Evolutionary conservation across 306 rosid genomes (phyloP), one percentile per base, ranked within the genome.

Genomic region (Sicyos edulis): DNA sequence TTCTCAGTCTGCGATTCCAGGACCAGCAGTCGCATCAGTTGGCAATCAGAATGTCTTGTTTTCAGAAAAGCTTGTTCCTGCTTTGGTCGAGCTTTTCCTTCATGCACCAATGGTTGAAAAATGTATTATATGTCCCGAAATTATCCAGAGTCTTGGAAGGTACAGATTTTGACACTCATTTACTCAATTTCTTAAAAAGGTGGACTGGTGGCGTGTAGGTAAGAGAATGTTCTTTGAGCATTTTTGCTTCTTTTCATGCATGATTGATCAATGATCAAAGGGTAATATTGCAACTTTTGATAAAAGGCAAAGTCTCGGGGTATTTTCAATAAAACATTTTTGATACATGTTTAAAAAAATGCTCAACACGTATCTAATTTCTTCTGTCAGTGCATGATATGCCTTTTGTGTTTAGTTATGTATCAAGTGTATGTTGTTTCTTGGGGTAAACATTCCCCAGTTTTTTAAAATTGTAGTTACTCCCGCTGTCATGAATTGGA

Each of bases 121-220:
- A 79, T 81, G 81, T 74, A 86, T 85, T 70, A 75, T 90, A 76
- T 90, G 89, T 86, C 96, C 98, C 58, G 98, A 93, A 83, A 76
- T 93, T 66, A 86, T 93, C 81, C 98, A 87, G 86, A 78, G 95
- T 83, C 87, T 93, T 8, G 97, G 91, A 83, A 90, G 98, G 98
- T 93, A 90, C 83, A 75, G 64, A 53, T 58, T 72, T 62, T 76
- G 71, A 78, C 78, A 14, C 26, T 73, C 24, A 71, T 76, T 78
- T 29, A 63, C 70, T 64, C 21, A 26, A 12, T 52, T 55, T 76
- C 29, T 74, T 76, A 69, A 67, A 66, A 66, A 6, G 7, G 34
- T 44, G 16, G 7, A 22, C 37, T 45, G 19, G 71, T 45, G 47
- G 54, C 10, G 7, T 65, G 34, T 45, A 19, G 54, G 54, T 45